Base-by-base conservation (phyloP, 2,329 filamentous ascomycete genomes). In the Microascus cirrosus region DNA sequence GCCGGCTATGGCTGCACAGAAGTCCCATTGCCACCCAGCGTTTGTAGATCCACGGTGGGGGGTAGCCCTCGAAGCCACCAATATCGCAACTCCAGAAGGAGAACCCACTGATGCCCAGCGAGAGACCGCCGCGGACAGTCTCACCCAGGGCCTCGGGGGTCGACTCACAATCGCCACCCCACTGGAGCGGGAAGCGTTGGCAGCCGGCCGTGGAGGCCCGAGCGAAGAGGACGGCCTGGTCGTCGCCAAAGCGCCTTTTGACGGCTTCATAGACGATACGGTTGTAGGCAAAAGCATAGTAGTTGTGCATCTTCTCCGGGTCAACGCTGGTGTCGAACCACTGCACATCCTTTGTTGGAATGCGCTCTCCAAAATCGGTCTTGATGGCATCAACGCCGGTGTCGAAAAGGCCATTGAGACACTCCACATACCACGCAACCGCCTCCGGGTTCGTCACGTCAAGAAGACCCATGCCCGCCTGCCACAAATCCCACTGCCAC, bases 401-500 rank as follows among this genome's bases (percentile, higher is more conserved):
- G 61, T 87, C 82, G 62, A 89, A 85, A 2, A 90, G 76, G 2
- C 75, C 75, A 57, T 81, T 77, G 48, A 90, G 74, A 61, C 86
- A 85, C 3, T 68, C 69, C 20, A 74, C 73, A 64, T 84, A 90
- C 87, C 87, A 90, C 28, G 74, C 69, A 58, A 78, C 78, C 1
- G 87, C 86, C 0, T 76, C 80, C 0, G 85, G 86, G 69, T 89
- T 90, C 7, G 87, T 90, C 65, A 90, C 86, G 65, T 90, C 86
- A 15, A 90, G 75, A 1, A 90, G 73, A 3, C 80, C 86, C 86
- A 90, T 90, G 39, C 87, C 87, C 1, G 85, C 85, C 67, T 90
- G 86, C 87, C 87, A 90, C 50, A 87, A 71, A 64, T 90, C 86
- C 84, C 85, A 89, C 69, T 90, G 86, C 82, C 83, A 90, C 24